Evolutionary conservation across 1,284 basidiomycete genomes (phyloP), one percentile per base, ranked within the genome.

Genomic region (Coniferiporia sulphurascens): DNA sequence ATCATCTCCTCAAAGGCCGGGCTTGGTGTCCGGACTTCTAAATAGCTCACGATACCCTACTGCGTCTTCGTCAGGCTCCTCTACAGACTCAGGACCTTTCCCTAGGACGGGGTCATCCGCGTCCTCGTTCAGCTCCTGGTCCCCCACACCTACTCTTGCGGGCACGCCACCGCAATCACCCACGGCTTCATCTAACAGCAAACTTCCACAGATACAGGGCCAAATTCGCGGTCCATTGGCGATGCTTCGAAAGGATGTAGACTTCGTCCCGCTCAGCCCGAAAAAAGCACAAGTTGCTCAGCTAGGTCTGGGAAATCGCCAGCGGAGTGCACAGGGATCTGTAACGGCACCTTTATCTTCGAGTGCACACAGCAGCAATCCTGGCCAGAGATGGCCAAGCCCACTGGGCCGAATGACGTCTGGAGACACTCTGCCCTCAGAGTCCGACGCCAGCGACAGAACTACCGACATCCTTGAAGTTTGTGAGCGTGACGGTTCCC

Each of bases 161-260:
- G 60, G 51, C n/a, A 62, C 61, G 1, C 61, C 61, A 19, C 61
- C 61, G 12, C 48, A 44, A 17, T 56, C 61, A 19, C 61, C 61
- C 6, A 62, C 46, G 32, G 56, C 53, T 27, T 21, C 50, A 32
- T 17, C 44, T 17, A 17, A 2, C 12, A 50, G 38, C 21, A 45
- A 59, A 32, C 52, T 55, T 4, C 45, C 32, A n/a, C 45, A 65
- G 61, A 43, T 78, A 62, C 72, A 76, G 44, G 17, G 8, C 17
- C 44, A n/a, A n/a, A 8, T 15, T 41, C 38, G 15, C 13, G 75
- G 78, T 8, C 73, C 79, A n/a, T 74, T 87, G 61, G 73, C 82
- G 67, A 80, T 88, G 80, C 73, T 89, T 21, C 78, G 76, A 46
- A 84, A 76, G 58, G 88, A 90, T n/a, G 76, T 88, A 4, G 87